Conservation (phyloP, 345 rosid genomes). For the Draba incana region DNA sequence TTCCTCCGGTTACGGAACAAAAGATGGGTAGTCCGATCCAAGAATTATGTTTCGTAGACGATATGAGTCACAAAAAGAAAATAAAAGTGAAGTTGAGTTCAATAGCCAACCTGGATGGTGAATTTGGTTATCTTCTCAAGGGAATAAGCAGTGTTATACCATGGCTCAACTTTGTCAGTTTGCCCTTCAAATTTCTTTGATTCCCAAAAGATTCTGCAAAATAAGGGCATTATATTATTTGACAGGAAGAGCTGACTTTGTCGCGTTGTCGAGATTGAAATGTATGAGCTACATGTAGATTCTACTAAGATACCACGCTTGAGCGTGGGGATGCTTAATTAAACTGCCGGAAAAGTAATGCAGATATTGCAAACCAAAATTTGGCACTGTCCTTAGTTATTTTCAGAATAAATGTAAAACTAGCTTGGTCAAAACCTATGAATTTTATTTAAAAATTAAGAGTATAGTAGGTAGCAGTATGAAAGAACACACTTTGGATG, state of each 20-base stretch:
- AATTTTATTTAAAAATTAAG: too few relatives aligned
- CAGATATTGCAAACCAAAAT: too few relatives aligned
- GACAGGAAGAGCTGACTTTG: not conserved
- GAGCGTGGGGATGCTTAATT: not conserved
- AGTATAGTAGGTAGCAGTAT: too few relatives aligned
- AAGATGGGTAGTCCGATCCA: too few relatives aligned
- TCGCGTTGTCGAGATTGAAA: not conserved
- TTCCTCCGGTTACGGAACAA: too few relatives aligned
- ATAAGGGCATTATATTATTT: constrained; percentile 22
- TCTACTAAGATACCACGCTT: not conserved
- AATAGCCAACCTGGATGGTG: constrained; percentile 61
- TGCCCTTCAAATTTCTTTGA: constrained; percentile 84
- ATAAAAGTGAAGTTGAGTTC: not conserved
- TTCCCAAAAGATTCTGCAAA: constrained; percentile 80
- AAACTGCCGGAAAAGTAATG: too few relatives aligned
- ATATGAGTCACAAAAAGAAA: too few relatives aligned
- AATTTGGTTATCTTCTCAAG: constrained; percentile 55
- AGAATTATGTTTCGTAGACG: too few relatives aligned
- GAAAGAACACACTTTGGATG: too few relatives aligned
- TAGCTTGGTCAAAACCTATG: too few relatives aligned
- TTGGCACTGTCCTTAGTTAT: too few relatives aligned
- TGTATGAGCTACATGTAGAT: not conserved
- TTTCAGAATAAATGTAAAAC: too few relatives aligned
- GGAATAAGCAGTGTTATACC: constrained; percentile 83
- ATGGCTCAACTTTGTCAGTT: constrained; percentile 79